phyloP scores from a whole-genome alignment of 305 asterid species.

The Fraxinus dipetala region DNA sequence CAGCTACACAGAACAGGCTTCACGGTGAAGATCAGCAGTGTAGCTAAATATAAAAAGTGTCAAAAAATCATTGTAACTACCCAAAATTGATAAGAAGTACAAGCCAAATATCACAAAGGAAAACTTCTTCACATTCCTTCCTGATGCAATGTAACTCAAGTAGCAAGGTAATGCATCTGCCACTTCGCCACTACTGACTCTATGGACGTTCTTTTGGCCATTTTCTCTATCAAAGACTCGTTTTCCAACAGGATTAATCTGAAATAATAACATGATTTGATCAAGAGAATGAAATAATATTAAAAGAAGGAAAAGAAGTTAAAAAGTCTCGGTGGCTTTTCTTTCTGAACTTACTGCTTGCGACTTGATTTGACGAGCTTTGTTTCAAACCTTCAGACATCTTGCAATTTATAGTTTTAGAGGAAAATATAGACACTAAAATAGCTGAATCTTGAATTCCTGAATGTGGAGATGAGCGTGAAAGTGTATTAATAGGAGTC shows the following conservation, averaged over 20 bases:
- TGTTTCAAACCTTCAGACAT: neutral
- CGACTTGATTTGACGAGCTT: neutral
- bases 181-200: neutral
- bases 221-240: neutral
- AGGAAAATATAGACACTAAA: neutral
- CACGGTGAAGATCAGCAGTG: neutral
- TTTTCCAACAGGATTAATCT: too few relatives aligned
- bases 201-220: neutral
- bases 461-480: neutral
- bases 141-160: neutral
- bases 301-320: neutral
- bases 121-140: neutral
- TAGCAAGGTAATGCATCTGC: neutral
- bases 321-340: neutral
- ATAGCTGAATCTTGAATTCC: neutral
- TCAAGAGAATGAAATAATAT: neutral
- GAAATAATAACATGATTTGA: neutral
- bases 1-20: too few relatives aligned
- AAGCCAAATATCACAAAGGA: neutral
- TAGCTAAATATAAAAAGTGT: neutral
- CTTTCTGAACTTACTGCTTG: neutral
- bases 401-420: neutral
- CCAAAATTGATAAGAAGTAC: neutral
- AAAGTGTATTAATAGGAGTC: neutral
- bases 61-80: neutral